Base-by-base conservation (phyloP, 2,329 filamentous ascomycete species). In the Pestalotiopsis sp. region DNA sequence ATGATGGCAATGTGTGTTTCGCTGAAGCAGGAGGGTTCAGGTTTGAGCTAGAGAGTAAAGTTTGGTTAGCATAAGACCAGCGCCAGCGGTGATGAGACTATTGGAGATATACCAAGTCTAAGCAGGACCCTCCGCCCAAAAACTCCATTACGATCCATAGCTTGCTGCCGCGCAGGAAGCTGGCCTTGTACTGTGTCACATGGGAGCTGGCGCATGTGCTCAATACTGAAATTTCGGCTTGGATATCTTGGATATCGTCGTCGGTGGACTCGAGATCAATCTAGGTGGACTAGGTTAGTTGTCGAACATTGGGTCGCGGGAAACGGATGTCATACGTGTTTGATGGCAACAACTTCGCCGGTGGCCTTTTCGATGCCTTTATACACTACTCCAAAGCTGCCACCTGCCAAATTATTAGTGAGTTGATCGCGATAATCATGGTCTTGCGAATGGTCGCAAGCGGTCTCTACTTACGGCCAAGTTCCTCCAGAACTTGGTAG, bases 111-210 rank as follows among this genome's bases (percentile, higher is more conserved):
- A 97, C 93, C 85, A 99, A 81, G 80, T 99, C 96, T 72, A 98
- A 86, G 79, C 96, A 98, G 20, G 96, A 98, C 56, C 96, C 96
- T 72, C 96, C 96, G 5, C 96, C 96, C 12, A 99, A 85, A 77
- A 92, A 99, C 81, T 99, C 96, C 96, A 99, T 99, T 69, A 98
- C 94, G 77, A 99, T 99, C 96, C 96, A 99, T 85, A 99, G 84
- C 82, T 98, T 99, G 79, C 95, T 93, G 31, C 96, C 96, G 74
- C 93, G 90, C n/a, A 98, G 88, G 80, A 98, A 99, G 78, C 95
- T 98, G 25, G 93, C 93, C 80, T 95, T 97, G 86, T 99, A 99
- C 79, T 97, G 93, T 17, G 96, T 98, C 74, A 99, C 94, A 80
- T 92, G 97, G 62, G 93, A 92, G 79, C 95, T 98, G 73, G 93